phyloP scores from a whole-genome alignment of 2,329 filamentous ascomycete species.

The Phialocephala subalpina region DNA sequence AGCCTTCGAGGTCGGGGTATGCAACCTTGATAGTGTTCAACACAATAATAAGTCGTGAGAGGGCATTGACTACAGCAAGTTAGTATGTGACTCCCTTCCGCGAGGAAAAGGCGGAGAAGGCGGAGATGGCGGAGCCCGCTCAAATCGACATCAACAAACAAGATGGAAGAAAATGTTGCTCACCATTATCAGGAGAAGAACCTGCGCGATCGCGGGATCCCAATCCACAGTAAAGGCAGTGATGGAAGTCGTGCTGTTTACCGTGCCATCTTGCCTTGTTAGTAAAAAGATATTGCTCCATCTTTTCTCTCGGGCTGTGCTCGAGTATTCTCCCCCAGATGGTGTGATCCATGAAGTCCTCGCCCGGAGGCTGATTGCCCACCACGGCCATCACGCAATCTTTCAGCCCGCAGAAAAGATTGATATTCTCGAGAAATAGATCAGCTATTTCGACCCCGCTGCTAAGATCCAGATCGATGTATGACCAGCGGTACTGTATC shows the following conservation, averaged over 20 bases:
- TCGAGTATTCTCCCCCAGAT: constrained; percentile 11
- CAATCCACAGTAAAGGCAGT: constrained; percentile 18
- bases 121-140: no score
- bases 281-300: neutral
- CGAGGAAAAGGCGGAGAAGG: no score
- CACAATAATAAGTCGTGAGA: constrained; percentile 9
- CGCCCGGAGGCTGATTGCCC: neutral
- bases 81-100: no score
- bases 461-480: neutral
- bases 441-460: constrained; percentile 4
- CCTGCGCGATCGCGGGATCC: neutral
- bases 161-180: no score
- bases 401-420: constrained; percentile 13
- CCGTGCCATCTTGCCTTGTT: neutral
- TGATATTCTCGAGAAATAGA: neutral
- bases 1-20: constrained; percentile 2
- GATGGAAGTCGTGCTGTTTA: neutral
- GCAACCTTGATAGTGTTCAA: constrained; percentile 17
- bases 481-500: constrained; percentile 21
- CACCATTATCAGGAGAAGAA: constrained; percentile 9
- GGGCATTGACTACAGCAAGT: neutral
- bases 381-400: constrained; percentile 8
- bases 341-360: neutral
- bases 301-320: constrained; percentile 17
- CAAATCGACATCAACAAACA: no score